phyloP scores from a whole-genome alignment of 140 eudicot species.

The Erigeron philadelphicus region DNA sequence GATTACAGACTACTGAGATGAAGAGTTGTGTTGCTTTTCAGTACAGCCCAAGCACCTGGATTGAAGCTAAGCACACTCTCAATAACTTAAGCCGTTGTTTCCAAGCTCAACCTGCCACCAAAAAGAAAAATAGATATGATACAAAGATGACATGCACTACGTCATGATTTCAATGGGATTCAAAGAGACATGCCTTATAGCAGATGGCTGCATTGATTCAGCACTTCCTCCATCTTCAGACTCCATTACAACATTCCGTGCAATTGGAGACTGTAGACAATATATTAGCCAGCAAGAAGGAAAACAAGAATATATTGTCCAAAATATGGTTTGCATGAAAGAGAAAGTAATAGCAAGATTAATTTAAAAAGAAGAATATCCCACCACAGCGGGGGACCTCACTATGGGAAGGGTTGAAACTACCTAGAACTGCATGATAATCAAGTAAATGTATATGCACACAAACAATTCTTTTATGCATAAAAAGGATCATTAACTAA shows the following conservation, averaged over 20 bases:
- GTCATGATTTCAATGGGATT: slow-evolving; percentile 2
- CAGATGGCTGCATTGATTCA: slow-evolving; percentile 31
- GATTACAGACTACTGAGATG: slow-evolving; percentile 5
- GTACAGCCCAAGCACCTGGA: background rate
- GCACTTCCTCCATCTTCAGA: slow-evolving; percentile 32
- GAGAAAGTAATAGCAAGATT: background rate
- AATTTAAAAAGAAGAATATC: background rate
- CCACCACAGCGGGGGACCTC: background rate
- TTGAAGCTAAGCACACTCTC: slow-evolving; percentile 1
- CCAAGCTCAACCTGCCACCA: slow-evolving; percentile 32
- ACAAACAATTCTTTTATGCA: background rate
- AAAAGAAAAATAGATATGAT: background rate
- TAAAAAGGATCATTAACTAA: background rate
- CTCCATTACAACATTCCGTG: slow-evolving; percentile 26
- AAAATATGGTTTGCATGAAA: background rate
- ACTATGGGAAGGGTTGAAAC: background rate
- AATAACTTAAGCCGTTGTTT: slow-evolving; percentile 32
- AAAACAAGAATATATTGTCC: background rate
- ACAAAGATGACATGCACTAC: slow-evolving; percentile 10
- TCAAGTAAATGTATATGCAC: background rate
- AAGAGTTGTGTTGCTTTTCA: too few relatives aligned
- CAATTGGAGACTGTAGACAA: slow-evolving; percentile 27
- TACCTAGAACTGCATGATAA: background rate
- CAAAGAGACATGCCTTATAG: slow-evolving; percentile 28
- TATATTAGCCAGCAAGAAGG: slow-evolving; percentile 9